Percentiles rank a stretch among this genome's conserved stretches.
These are phyloP conservation scores for Eucalyptus shirleyi DNA, from an alignment of 345 rosid genomes.

Conservation along the genomic window DNA sequence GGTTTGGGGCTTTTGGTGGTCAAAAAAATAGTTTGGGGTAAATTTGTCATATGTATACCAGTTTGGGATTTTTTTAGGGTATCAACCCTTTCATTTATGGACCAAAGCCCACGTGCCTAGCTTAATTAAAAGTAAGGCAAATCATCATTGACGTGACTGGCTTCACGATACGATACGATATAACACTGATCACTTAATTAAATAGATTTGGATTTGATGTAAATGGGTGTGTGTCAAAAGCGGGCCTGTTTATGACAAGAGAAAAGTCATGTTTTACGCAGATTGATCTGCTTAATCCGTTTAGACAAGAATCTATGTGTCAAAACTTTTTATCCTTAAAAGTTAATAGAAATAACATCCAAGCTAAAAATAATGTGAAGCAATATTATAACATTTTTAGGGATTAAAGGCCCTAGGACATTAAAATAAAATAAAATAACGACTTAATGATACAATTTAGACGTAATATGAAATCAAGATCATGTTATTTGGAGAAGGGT, in stretches of 20 bases:
- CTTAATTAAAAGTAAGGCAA: not conserved
- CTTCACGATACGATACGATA: not conserved
- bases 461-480: not conserved
- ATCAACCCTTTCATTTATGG: not conserved
- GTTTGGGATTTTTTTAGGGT: too few relatives aligned
- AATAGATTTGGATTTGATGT: not conserved
- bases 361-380: not conserved
- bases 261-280: rapidly evolving
- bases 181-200: rapidly evolving
- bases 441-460: not conserved
- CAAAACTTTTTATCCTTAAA: not conserved
- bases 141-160: not conserved
- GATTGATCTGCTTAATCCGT: not conserved
- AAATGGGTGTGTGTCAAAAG: not conserved
- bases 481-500: not conserved
- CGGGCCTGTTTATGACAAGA: not conserved
- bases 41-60: too few relatives aligned
- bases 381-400: not conserved
- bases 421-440: not conserved
- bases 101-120: not conserved
- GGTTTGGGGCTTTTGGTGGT: not conserved
- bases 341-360: not conserved
- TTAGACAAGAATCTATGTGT: not conserved
- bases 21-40: too few relatives aligned
- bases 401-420: not conserved